A percentile compares a stretch with the other conserved stretches of the same genome.
Conservation (phyloP, 2,329 filamentous ascomycete species). For the Cyphellophora europaea region DNA sequence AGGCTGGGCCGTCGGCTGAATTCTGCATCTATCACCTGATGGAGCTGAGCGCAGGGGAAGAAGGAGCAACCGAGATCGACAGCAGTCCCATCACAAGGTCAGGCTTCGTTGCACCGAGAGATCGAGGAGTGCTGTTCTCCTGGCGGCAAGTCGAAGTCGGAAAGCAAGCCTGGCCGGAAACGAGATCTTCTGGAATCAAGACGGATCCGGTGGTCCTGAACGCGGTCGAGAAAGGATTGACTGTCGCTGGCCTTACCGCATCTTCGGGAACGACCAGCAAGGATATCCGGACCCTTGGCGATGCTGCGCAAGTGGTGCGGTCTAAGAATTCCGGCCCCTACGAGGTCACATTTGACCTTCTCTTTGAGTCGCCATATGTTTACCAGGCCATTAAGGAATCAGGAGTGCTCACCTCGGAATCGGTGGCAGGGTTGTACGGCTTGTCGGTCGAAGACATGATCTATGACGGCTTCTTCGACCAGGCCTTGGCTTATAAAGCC, state of each 20-base stretch:
- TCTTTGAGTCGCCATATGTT: constrained; percentile 30
- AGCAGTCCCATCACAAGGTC: background rate
- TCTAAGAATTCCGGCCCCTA: constrained; percentile 45
- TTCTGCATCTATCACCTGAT: constrained; percentile 45
- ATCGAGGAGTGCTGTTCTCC: constrained; percentile 3
- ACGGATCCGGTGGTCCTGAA: background rate
- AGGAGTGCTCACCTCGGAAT: constrained; percentile 23
- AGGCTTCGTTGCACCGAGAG: constrained; percentile 2
- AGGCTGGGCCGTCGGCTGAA: constrained; percentile 29
- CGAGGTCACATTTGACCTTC: constrained; percentile 44
- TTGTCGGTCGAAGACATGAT: constrained; percentile 23
- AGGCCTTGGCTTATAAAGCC: constrained; percentile 38
- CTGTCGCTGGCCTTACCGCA: no score
- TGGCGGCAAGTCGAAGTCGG: constrained; percentile 1
- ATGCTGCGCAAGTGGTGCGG: constrained; percentile 34
- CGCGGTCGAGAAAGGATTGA: no score
- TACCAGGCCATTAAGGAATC: constrained; percentile 30
- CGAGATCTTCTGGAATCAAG: background rate
- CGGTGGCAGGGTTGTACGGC: constrained; percentile 22
- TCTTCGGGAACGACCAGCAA: background rate
- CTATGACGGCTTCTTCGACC: constrained; percentile 31
- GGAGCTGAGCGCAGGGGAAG: constrained; percentile 24
- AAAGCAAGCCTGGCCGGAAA: background rate
- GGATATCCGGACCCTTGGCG: constrained; percentile 17
- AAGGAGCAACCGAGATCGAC: background rate